Percentiles rank a stretch among this genome's conserved stretches.
Conservation (phyloP, 1,284 basidiomycete genomes). For the Trichosporon coremiiforme region DNA sequence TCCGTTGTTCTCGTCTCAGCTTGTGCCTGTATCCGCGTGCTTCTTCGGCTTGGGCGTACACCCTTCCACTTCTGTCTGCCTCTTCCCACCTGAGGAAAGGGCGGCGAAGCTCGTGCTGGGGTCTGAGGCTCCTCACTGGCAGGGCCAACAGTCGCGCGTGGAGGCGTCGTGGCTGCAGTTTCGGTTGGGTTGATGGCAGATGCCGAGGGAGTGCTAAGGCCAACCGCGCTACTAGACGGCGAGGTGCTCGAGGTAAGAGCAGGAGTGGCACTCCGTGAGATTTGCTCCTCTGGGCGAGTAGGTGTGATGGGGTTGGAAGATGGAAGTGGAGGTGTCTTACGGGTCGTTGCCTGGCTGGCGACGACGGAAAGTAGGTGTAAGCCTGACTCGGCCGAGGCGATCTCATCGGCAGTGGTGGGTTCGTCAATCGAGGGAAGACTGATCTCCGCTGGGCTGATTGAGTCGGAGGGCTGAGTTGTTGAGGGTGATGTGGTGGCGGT, state of each 20-base stretch:
- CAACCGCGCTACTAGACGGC: not conserved
- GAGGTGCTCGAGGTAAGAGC: not conserved
- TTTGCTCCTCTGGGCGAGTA: not conserved
- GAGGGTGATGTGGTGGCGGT: too few species aligned
- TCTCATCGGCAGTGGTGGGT: too few species aligned
- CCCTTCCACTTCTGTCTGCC: conserved; percentile 12
- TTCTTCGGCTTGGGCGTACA: not conserved
- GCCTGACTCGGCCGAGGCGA: not conserved
- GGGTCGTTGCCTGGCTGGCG: not conserved
- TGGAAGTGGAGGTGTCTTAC: not conserved
- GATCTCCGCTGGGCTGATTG: too few species aligned
- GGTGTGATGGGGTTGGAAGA: not conserved
- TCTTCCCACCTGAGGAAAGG: not conserved
- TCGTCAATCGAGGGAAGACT: too few species aligned
- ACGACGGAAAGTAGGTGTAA: not conserved
- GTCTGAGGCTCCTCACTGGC: too few species aligned
- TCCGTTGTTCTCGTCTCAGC: not conserved
- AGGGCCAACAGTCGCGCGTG: not conserved
- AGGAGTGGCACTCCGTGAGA: not conserved
- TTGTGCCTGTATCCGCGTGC: conserved; percentile 7
- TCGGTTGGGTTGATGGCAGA: not conserved
- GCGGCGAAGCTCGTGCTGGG: not conserved
- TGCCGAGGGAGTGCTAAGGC: not conserved
- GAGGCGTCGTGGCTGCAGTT: not conserved
- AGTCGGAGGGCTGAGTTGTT: too few species aligned